Conservation (phyloP, 2,329 filamentous ascomycete genomes). For the Pseudocercospora fijiensis region DNA sequence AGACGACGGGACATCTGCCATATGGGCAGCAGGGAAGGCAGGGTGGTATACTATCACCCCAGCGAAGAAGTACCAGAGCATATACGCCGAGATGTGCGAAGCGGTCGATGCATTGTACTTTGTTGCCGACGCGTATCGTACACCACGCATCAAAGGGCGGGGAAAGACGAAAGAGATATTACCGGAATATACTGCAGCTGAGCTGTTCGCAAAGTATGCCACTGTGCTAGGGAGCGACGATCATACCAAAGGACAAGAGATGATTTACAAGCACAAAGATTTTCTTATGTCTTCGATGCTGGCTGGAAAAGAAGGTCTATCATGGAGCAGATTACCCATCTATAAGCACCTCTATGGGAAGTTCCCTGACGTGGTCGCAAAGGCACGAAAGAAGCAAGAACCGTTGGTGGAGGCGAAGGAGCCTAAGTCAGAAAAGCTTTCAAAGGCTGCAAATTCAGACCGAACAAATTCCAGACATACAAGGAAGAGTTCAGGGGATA, state of each 20-base stretch:
- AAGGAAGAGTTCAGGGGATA: constrained; percentile 23
- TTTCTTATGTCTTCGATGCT: constrained; percentile 50
- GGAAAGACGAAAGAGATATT: constrained; percentile 37
- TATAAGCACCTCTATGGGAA: constrained; percentile 43
- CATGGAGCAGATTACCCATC: constrained; percentile 46
- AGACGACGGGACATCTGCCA: constrained; percentile 56
- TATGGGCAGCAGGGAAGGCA: constrained; percentile 65
- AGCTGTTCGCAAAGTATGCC: constrained; percentile 43
- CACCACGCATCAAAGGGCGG: constrained; percentile 34
- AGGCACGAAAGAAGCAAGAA: constrained; percentile 11
- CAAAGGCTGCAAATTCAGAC: constrained; percentile 7
- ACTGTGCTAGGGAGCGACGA: constrained; percentile 22
- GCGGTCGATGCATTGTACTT: constrained; percentile 65
- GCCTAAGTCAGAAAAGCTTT: constrained; percentile 2
- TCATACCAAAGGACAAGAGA: constrained; percentile 29
- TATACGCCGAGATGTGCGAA: constrained; percentile 61
- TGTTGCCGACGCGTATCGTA: constrained; percentile 57
- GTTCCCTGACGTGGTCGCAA: constrained; percentile 36
- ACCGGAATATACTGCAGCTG: constrained; percentile 38
- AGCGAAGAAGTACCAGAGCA: constrained; percentile 55
- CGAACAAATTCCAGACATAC: constrained; percentile 6
- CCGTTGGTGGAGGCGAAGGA: constrained; percentile 11
- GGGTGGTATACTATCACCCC: constrained; percentile 70
- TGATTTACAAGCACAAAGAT: constrained; percentile 36
- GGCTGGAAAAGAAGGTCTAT: constrained; percentile 45